Base-by-base conservation (phyloP, 257 asterid species). In the Henckelia pumila region DNA sequence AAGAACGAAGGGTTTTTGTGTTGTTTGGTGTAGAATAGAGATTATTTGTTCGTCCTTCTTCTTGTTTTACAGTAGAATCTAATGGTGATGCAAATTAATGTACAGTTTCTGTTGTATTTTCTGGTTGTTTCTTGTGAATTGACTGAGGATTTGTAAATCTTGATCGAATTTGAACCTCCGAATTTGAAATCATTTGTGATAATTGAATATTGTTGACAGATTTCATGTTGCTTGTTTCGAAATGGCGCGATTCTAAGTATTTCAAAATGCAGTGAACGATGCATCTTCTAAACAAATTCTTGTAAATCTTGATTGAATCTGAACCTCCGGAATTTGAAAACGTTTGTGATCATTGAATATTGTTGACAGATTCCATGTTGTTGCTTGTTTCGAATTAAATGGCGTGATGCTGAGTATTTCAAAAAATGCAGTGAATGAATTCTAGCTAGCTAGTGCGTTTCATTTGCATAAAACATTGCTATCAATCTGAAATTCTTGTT, bases 31-130 rank as follows among this genome's bases (percentile, higher is more conserved):
- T 9, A 19, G 32, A 11, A 33, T 17, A 32, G 29, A 35, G 56
- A 35, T 21, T 1, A 4, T 8, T 62, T 8, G 3, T 40, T 59
- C 19, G 30, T 28, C 47, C 8, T 17, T 17, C n/a, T 59, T 59
- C 33, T 59, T 59, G 33, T 59, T 8, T 21, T 59, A 29, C 32
- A 4, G 11, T 28, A 32, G n/a, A 56, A 35, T 22, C 50, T 72
- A 60, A 73, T 55, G 75, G 73, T 16, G 76, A n/a, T 77, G 77
- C 80, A 67, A 68, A 77, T n/a, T n/a, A n/a, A n/a, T 69, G 74
- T 74, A 64, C 79, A 75, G 67, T 59, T 73, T 64, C 79, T 62
- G 68, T 69, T n/a, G 61, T 26, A 50, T 70, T 58, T 67, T 72
- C 68, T 63, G 69, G 67, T 52, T 69, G 63, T 60, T 61, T 75